phyloP scores from a whole-genome alignment of 129 eudicot genomes.

The Tanacetum coccineum region DNA sequence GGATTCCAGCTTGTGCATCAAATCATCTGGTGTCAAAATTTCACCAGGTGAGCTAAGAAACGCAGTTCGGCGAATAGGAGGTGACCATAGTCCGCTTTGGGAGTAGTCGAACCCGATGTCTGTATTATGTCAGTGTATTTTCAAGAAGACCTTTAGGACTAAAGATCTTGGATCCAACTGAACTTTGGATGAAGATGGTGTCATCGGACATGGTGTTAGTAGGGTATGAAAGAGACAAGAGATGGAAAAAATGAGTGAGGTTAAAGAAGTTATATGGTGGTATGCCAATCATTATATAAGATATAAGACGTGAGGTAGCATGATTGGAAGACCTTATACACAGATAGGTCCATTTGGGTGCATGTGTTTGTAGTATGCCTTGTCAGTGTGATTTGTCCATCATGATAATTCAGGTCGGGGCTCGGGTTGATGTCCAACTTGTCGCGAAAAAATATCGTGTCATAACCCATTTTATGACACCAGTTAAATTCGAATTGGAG shows the following conservation, averaged over 20 bases:
- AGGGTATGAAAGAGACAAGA: slow-evolving; percentile 12
- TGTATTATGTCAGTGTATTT: slow-evolving; percentile 62
- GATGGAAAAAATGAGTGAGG: slow-evolving; percentile 23
- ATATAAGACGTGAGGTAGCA: slow-evolving; percentile 50
- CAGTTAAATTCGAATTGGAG: too few relatives aligned
- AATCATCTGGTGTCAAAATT: slow-evolving; percentile 45
- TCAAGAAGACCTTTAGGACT: slow-evolving; percentile 49
- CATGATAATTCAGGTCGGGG: too few relatives aligned
- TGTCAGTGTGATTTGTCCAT: not conserved
- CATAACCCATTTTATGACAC: too few relatives aligned
- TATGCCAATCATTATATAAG: slow-evolving; percentile 40
- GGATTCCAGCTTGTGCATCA: slow-evolving; percentile 41
- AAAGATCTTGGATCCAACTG: slow-evolving; percentile 62
- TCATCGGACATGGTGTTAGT: slow-evolving; percentile 27
- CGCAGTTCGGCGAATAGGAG: slow-evolving; percentile 57
- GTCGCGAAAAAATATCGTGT: too few relatives aligned
- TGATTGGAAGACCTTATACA: slow-evolving; percentile 21
- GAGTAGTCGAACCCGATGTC: slow-evolving; percentile 67
- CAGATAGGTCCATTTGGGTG: slow-evolving; percentile 8
- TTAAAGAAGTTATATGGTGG: slow-evolving; percentile 66
- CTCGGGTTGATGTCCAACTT: too few relatives aligned
- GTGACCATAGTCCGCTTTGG: slow-evolving; percentile 81
- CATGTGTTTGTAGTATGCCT: slow-evolving; percentile 27
- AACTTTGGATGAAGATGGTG: slow-evolving; percentile 37
- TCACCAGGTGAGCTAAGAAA: slow-evolving; percentile 60